Evolutionary conservation across 352 stramenopile species (phyloP).

Genomic region (Saprolegnia parasitica): DNA sequence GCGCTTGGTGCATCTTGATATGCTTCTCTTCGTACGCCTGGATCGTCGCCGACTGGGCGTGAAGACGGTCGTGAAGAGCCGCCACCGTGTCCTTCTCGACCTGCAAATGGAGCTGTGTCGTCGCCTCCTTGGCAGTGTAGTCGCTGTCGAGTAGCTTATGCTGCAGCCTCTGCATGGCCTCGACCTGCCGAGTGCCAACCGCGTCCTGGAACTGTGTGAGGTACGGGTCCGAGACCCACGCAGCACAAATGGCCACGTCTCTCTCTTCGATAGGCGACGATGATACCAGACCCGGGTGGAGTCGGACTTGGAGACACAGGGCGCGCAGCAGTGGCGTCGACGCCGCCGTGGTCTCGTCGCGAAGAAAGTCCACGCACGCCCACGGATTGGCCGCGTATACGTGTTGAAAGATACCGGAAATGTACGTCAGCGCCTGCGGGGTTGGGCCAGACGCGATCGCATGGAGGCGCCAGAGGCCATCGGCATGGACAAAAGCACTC

Average conservation of each 20-base stretch:
- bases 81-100: conserved; percentile 48
- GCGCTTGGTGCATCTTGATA: conserved; percentile 75
- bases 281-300: neutral
- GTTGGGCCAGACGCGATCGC: neutral
- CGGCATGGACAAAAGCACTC: neutral
- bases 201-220: neutral
- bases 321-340: neutral
- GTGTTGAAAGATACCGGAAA: neutral
- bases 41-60: conserved; percentile 46
- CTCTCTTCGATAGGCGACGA: neutral
- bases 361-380: conserved; percentile 5
- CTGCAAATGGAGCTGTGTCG: conserved; percentile 44
- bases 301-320: conserved; percentile 4
- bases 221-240: neutral
- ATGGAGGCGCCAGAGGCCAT: neutral
- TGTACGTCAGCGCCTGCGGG: neutral
- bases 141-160: neutral
- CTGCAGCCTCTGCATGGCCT: neutral
- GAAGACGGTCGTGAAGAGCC: conserved; percentile 61
- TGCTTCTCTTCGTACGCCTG: conserved; percentile 63
- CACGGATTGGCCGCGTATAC: neutral
- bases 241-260: neutral
- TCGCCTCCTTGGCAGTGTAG: conserved; percentile 49
- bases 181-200: neutral
- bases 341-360: neutral